Base-by-base conservation (phyloP, 2,329 filamentous ascomycete species). In the Calonectria henricotiae region DNA sequence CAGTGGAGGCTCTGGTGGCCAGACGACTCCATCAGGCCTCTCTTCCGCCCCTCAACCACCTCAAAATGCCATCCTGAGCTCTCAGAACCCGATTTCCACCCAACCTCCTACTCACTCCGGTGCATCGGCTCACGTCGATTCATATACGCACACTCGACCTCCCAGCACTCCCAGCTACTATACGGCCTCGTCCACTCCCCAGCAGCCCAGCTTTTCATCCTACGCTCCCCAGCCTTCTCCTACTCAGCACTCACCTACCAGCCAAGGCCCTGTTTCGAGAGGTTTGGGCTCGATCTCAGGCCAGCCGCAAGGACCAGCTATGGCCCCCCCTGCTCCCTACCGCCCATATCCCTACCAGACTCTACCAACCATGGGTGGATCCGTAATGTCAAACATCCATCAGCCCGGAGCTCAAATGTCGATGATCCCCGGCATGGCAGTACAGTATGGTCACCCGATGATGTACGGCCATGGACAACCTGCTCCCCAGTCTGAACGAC, bases 361-460 rank as follows among this genome's bases (percentile, higher is more conserved):
- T 4, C 86, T 93, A 3, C 88, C 92, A 3, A 85, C 86, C n/a
- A 88, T 91, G 85, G 84, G 86, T 47, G 90, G 91, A 1, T 88
- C 92, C 1, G 91, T 96, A 32, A 90, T 96, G 85, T 92, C 93
- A 17, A 96, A 96, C 78, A 88, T 96, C 30, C 89, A 92, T 76
- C 93, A 91, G 70, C 94, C 94, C 0, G 90, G 89, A 64, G 88
- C 88, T 6, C 92, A 92, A 70, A 91, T 96, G 86, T 88, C 92
- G 8, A 84, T 96, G 71, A 89, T 96, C 39, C 89, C 91, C 4
- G 82, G 80, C 2, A 88, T 93, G 82, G 86, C 76, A 82, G 85
- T 86, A 37, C 82, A 91, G 84, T 80, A 91, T 87, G 82, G 87
- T 83, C 76, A 90, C 83, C 86, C 88, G 60, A 85, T 90, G 73